phyloP scores from a whole-genome alignment of 768 basidiomycete species.

The Megacollybia marginata region DNA sequence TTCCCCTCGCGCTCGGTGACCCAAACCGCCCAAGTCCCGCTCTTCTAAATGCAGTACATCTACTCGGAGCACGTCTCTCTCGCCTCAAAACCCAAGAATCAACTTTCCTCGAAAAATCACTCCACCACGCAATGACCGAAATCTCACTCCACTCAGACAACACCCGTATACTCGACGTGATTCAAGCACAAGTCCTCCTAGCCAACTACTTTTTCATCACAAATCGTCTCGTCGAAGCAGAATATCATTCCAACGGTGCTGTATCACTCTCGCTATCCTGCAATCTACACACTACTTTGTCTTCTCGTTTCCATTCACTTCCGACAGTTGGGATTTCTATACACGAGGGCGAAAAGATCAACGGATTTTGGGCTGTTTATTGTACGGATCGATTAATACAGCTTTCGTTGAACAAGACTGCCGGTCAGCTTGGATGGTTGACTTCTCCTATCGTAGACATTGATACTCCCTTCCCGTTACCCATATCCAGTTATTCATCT shows the following conservation, averaged over 20 bases:
- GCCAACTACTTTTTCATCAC: constrained; percentile 34
- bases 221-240: constrained; percentile 33
- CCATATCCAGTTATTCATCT: too few relatives aligned
- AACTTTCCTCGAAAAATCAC: constrained; percentile 40
- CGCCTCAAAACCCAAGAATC: constrained; percentile 32
- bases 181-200: constrained; percentile 35
- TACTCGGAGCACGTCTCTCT: constrained; percentile 47
- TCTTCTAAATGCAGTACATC: constrained; percentile 39
- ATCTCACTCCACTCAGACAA: constrained; percentile 14
- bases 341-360: constrained; percentile 30
- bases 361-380: constrained; percentile 35
- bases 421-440: too few relatives aligned
- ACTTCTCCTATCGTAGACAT: too few relatives aligned
- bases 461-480: too few relatives aligned
- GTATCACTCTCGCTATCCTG: constrained; percentile 20
- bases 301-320: constrained; percentile 9
- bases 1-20: constrained; percentile 41
- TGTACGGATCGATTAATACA: too few relatives aligned
- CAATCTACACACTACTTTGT: constrained; percentile 26
- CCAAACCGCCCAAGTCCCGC: constrained; percentile 40
- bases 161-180: constrained; percentile 21
- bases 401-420: too few relatives aligned
- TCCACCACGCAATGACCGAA: constrained; percentile 22
- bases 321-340: background rate
- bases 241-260: constrained; percentile 32